These are phyloP conservation scores for Ogataea naganishii DNA, from an alignment of 805 yeast genomes.

Conservation along the genomic window DNA sequence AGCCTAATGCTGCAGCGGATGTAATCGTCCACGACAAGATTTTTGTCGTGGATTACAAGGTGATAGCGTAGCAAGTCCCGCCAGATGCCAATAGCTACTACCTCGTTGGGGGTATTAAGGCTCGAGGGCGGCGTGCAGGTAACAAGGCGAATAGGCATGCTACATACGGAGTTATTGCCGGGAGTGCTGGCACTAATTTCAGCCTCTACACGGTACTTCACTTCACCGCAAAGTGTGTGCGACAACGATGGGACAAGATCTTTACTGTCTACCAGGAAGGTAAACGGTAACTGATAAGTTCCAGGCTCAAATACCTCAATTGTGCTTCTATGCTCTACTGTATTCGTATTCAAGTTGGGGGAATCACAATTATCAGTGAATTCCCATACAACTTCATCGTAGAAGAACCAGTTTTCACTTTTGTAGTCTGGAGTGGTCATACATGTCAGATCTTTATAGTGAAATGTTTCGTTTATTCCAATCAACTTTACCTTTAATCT, in stretches of 20 bases:
- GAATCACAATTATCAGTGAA: too few relatives aligned
- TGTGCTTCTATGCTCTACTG: too few relatives aligned
- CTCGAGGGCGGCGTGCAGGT: too few relatives aligned
- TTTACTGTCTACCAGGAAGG: constrained; percentile 17
- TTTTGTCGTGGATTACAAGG: constrained; percentile 11
- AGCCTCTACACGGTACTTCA: constrained; percentile 9
- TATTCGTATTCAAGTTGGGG: too few relatives aligned
- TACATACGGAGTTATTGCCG: too few relatives aligned
- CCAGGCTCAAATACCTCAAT: constrained; percentile 9
- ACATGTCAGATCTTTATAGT: too few relatives aligned
- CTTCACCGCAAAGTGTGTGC: constrained; percentile 12
- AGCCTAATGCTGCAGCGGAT: constrained; percentile 12
- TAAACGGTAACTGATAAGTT: constrained; percentile 17
- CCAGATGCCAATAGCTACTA: constrained; percentile 23
- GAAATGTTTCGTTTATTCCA: too few relatives aligned
- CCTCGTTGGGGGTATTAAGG: constrained; percentile 9
- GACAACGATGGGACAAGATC: constrained; percentile 15
- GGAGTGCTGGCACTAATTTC: constrained; percentile 4
- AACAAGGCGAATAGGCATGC: too few relatives aligned
- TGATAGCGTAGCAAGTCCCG: constrained; percentile 19
- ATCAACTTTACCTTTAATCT: too few relatives aligned
- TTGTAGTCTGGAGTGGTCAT: too few relatives aligned
- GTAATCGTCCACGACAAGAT: constrained; percentile 10
- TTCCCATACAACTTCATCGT: too few relatives aligned
- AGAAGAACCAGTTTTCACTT: too few relatives aligned